phyloP scores from a whole-genome alignment of 176 grass and related monocot genomes.

The Triticum aestivum region IWGSC_CS_RefSeq_v2.1 NC_057812.1:198892358-198892857 shows the following conservation, averaged over 20 bases:
- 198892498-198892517: not conserved
- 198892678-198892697: not conserved
- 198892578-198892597: not conserved
- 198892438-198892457: too few species aligned
- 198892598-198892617: not conserved
- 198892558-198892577: not conserved
- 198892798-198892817: not conserved
- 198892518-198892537: conserved; percentile 1
- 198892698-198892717: too few species aligned
- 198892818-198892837: not conserved
- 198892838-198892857: not conserved
- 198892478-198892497: not conserved
- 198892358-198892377: too few species aligned
- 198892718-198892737: not conserved
- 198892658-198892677: not conserved
- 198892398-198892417: too few species aligned
- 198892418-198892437: too few species aligned
- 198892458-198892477: too few species aligned
- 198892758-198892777: not conserved
- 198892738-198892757: not conserved
- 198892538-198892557: not conserved
- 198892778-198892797: not conserved
- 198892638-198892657: conserved; percentile 7
- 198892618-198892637: not conserved
- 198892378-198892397: too few species aligned